phyloP scores from a whole-genome alignment of 2,329 filamentous ascomycete genomes.

The Aspergillus versicolor region DNA sequence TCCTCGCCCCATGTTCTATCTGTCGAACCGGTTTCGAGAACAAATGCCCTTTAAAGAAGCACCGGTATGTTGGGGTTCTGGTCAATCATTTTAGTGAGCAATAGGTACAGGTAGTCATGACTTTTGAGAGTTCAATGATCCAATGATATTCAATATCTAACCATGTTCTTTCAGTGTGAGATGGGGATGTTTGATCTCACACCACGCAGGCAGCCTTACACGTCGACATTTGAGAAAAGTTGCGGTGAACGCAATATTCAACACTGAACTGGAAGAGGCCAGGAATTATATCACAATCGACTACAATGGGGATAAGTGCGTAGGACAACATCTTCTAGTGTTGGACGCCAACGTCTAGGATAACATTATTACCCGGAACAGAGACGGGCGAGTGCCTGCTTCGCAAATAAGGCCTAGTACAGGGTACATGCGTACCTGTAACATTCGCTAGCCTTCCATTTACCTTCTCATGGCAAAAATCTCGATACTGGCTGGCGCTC shows the following conservation, averaged over 20 bases:
- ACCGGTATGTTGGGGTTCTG: too few relatives aligned
- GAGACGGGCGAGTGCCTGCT: neutral
- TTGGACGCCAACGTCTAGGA: conserved; percentile 1
- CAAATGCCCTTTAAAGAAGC: too few relatives aligned
- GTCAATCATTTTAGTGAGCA: too few relatives aligned
- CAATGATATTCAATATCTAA: too few relatives aligned
- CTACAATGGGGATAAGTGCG: neutral
- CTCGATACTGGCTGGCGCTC: neutral
- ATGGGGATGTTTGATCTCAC: too few relatives aligned
- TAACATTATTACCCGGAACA: conserved; percentile 3
- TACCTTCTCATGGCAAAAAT: neutral
- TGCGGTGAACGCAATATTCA: conserved; percentile 4
- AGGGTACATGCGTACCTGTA: conserved; percentile 2
- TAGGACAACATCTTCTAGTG: conserved; percentile 2
- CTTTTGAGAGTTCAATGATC: too few relatives aligned
- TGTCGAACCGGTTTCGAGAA: too few relatives aligned
- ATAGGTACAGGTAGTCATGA: too few relatives aligned
- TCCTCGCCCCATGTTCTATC: too few relatives aligned
- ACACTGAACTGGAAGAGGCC: neutral
- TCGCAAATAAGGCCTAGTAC: neutral
- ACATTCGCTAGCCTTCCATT: neutral
- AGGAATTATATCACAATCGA: neutral
- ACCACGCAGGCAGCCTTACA: neutral
- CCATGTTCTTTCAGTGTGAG: too few relatives aligned
- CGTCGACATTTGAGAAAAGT: conserved; percentile 2